Evolutionary conservation across 495 filamentous ascomycete genomes (phyloP).

Genomic region (Xylaria scruposa): DNA sequence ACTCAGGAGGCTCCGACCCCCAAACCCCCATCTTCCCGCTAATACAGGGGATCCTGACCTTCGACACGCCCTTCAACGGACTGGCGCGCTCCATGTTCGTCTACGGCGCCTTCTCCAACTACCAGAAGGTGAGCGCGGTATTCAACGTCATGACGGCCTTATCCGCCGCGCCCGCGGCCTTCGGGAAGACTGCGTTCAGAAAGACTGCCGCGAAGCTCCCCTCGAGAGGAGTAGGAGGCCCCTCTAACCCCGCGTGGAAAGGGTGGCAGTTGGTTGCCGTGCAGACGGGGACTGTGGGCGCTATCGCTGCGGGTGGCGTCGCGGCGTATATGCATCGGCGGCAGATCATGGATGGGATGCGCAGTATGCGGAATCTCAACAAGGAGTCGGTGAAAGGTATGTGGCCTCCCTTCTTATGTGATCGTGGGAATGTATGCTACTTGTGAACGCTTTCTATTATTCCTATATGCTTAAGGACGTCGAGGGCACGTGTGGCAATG

Average conservation of each 20-base stretch:
- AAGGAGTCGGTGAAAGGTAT: conserved; percentile 43
- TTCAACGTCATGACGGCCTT: conserved; percentile 72
- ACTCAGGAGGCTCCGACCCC: not conserved
- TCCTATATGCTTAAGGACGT: not conserved
- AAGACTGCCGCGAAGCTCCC: conserved; percentile 34
- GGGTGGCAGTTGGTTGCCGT: conserved; percentile 84
- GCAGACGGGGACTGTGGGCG: conserved; percentile 82
- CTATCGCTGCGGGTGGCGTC: conserved; percentile 87
- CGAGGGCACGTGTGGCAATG: not conserved
- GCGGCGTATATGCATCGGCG: conserved; percentile 83
- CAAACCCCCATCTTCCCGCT: conserved; percentile 62
- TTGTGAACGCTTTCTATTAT: not conserved
- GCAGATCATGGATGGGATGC: conserved; percentile 67
- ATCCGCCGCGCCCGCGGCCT: conserved; percentile 52
- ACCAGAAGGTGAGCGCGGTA: conserved; percentile 75
- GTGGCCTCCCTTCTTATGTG: not conserved
- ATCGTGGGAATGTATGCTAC: too few relatives aligned
- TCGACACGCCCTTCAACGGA: conserved; percentile 93
- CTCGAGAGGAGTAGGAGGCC: not conserved
- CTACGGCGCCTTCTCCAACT: conserved; percentile 88
- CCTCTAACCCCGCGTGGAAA: conserved; percentile 53
- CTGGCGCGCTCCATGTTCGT: conserved; percentile 89
- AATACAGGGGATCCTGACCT: conserved; percentile 85
- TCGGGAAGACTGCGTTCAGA: conserved; percentile 57
- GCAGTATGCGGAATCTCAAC: conserved; percentile 46